A percentile compares a stretch with the other conserved stretches of the same genome.
Conservation (phyloP, 768 basidiomycete species). For the Boletales sp. region DNA sequence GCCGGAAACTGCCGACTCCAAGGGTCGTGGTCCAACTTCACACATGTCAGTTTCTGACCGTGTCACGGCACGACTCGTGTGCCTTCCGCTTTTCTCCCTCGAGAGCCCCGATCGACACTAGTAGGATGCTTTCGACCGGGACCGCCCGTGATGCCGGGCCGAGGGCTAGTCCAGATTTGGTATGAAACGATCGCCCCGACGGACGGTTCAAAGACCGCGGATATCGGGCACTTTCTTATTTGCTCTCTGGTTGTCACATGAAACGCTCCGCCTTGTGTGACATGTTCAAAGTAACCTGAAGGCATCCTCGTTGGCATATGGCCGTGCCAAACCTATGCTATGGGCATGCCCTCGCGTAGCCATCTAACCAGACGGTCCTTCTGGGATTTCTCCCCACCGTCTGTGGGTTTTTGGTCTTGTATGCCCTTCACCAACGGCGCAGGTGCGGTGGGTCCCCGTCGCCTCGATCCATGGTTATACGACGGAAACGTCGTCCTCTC, state of each 20-base stretch:
- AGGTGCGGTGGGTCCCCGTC: conserved; percentile 11
- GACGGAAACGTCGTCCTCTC: conserved; percentile 24
- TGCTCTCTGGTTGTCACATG: conserved; percentile 7
- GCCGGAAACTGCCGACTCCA: too few species aligned
- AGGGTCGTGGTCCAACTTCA: too few species aligned
- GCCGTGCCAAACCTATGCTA: conserved; percentile 26
- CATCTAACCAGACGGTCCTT: conserved; percentile 3
- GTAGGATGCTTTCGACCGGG: too few species aligned
- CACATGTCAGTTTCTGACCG: too few species aligned
- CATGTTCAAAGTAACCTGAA: conserved; percentile 19
- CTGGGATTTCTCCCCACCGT: conserved; percentile 14
- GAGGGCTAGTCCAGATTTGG: too few species aligned
- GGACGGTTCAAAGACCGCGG: too few species aligned
- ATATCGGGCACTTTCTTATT: background rate
- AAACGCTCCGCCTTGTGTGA: conserved; percentile 7
- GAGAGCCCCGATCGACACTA: too few species aligned
- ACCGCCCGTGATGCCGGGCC: too few species aligned
- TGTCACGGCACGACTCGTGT: too few species aligned
- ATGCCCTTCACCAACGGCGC: conserved; percentile 18
- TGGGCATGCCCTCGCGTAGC: conserved; percentile 15
- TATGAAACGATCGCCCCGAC: too few species aligned
- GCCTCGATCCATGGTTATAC: conserved; percentile 22
- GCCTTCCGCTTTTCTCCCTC: too few species aligned
- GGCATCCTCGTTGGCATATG: conserved; percentile 26
- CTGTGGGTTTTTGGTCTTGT: conserved; percentile 14